Evolutionary conservation across 1,139 yeast genomes (phyloP).

Genomic region (Arxiozyma bovina): DNA sequence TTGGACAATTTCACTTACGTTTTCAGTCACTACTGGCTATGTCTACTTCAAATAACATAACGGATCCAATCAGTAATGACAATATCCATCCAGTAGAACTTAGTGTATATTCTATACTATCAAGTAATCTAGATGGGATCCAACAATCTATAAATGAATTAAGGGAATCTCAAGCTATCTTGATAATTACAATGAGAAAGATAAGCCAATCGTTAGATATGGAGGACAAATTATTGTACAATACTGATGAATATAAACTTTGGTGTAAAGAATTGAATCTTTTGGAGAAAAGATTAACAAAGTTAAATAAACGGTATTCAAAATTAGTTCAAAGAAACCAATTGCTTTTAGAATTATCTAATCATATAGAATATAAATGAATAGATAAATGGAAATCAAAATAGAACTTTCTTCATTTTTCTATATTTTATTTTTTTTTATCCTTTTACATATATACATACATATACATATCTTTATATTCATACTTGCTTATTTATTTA

Average conservation of each 20-base stretch:
- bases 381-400: neutral
- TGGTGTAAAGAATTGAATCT: neutral
- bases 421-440: neutral
- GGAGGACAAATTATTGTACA: constrained; percentile 18
- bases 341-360: neutral
- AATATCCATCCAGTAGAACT: constrained; percentile 28
- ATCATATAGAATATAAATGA: neutral
- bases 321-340: neutral
- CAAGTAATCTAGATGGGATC: constrained; percentile 27
- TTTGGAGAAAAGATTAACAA: constrained; percentile 2
- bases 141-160: constrained; percentile 27
- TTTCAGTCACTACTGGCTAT: neutral
- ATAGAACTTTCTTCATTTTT: neutral
- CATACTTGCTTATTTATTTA: neutral
- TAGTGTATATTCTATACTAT: constrained; percentile 26
- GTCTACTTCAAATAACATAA: neutral
- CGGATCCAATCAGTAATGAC: neutral
- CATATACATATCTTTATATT: neutral
- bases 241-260: constrained; percentile 5
- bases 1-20: neutral
- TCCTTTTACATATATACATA: neutral
- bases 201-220: constrained; percentile 18
- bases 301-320: constrained; percentile 3
- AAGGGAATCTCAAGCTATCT: constrained; percentile 28
- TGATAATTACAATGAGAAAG: constrained; percentile 21